Evolutionary conservation across 148 eudicot species (phyloP), one percentile per base, ranked within the genome.

Genomic region (Nyssa sinensis): DNA sequence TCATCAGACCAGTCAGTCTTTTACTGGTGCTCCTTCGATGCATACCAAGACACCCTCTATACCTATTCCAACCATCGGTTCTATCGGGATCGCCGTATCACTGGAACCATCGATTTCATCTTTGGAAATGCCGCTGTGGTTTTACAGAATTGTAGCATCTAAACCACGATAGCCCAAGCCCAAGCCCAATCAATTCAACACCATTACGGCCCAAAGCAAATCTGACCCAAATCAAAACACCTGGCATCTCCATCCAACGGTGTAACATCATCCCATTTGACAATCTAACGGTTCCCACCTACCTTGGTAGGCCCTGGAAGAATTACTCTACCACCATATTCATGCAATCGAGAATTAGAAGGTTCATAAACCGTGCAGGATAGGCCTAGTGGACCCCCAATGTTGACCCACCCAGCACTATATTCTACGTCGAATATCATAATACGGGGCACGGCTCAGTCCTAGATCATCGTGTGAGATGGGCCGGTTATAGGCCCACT

Each of bases 141-240:
- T 0, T 87, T 93, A 65, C 98, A 93, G 65, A 87, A 78, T 47
- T 93, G 97, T 55, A 80, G 51, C 64, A 89, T 93, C 77, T 77
- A 80, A 29, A 88, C 93, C 10, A 69, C 90, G 28, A 70, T 82
- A 63, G 98, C 96, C 57, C 88, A 14, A 19, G 98, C 96, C 57
- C 88, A 14, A 19, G 0, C 82, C 90, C 0, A 84, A 88, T 67
- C 98, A 93, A 37, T 89, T 88, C 78, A 93, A 93, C 86, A 93
- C 98, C 4, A 81, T 93, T 34, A 93, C 98, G 0, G 98, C 98
- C 47, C 97, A 91, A 7, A 97, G 98, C 41, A 87, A 96, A 1
- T 86, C 82, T 39, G 90, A 89, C 34, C 84, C 86, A 1, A 71
- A 68, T 4, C 86, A 91, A 11, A 72, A 84, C 70, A 81, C 51